These are phyloP conservation scores for Pterulicium gracile DNA, from an alignment of 1,284 basidiomycete species.

Conservation along the genomic window DNA sequence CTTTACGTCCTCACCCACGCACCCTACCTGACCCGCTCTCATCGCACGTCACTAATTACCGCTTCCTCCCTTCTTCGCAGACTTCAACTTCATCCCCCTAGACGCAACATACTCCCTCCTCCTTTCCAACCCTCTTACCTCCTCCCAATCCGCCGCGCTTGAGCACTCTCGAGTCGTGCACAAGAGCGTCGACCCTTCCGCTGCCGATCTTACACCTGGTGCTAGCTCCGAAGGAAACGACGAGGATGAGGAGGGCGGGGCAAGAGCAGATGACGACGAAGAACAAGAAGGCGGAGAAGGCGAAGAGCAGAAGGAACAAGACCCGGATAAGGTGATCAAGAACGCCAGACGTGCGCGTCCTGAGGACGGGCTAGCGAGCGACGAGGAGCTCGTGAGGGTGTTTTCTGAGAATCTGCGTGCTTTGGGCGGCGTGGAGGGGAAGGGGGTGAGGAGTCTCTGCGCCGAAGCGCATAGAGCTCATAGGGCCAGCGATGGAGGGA, in stretches of 20 bases:
- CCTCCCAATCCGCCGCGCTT: slow-evolving; percentile 44
- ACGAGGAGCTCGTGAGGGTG: background rate
- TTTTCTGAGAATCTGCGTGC: too few relatives aligned
- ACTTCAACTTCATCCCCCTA: slow-evolving; percentile 87
- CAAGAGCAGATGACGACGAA: slow-evolving; percentile 16
- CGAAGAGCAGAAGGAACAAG: slow-evolving; percentile 32
- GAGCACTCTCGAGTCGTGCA: slow-evolving; percentile 74
- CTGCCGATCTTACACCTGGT: slow-evolving; percentile 19
- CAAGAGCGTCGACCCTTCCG: slow-evolving; percentile 57
- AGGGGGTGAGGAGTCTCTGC: too few relatives aligned
- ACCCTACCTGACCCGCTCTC: slow-evolving; percentile 6
- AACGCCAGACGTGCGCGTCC: slow-evolving; percentile 56
- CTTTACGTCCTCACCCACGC: background rate
- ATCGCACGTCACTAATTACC: too few relatives aligned
- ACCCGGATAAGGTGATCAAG: slow-evolving; percentile 67
- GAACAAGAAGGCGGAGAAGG: slow-evolving; percentile 22
- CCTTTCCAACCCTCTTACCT: slow-evolving; percentile 44
- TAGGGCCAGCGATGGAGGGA: background rate
- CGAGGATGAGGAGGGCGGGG: slow-evolving; percentile 32
- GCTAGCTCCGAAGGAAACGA: slow-evolving; percentile 18
- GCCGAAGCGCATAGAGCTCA: background rate
- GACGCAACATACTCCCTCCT: slow-evolving; percentile 84
- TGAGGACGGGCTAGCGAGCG: slow-evolving; percentile 58
- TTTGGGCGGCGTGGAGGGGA: too few relatives aligned
- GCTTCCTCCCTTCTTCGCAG: slow-evolving; percentile 30